A percentile compares a stretch with the other conserved stretches of the same genome.
These are phyloP conservation scores for Cladophialophora chaetospira DNA, from an alignment of 2,329 filamentous ascomycete species.

Conservation along the genomic window DNA sequence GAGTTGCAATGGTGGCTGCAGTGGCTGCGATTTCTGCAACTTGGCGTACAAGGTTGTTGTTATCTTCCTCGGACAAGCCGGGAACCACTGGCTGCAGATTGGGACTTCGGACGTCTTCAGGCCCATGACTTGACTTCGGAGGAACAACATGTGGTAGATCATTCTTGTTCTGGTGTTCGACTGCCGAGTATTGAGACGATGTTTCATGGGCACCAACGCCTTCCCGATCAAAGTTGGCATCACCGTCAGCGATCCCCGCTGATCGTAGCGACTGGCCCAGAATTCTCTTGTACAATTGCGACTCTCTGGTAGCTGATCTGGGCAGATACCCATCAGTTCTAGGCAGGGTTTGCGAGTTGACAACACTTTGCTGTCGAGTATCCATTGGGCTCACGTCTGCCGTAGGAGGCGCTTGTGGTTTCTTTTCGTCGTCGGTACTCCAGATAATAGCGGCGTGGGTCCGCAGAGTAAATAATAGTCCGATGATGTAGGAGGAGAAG, in stretches of 20 bases:
- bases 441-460: conserved; percentile 97
- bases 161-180: conserved; percentile 36
- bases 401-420: conserved; percentile 55
- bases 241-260: conserved; percentile 67
- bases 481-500: conserved; percentile 91
- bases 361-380: conserved; percentile 38
- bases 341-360: conserved; percentile 35
- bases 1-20: conserved; percentile 81
- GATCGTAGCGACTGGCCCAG: conserved; percentile 87
- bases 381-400: conserved; percentile 40
- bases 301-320: conserved; percentile 75
- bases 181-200: conserved; percentile 45
- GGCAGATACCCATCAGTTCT: conserved; percentile 43
- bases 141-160: conserved; percentile 70
- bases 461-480: conserved; percentile 89
- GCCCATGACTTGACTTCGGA: conserved; percentile 59
- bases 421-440: conserved; percentile 86
- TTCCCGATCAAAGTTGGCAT: conserved; percentile 36
- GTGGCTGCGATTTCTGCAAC: conserved; percentile 94
- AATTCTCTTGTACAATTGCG: conserved; percentile 88
- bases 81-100: conserved; percentile 50
- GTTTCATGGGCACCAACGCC: conserved; percentile 30
- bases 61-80: conserved; percentile 79
- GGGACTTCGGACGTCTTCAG: conserved; percentile 45
- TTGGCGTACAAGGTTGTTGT: conserved; percentile 76